Base-by-base conservation (phyloP, 495 filamentous ascomycete genomes). In the Aspergillus hancockii region DNA sequence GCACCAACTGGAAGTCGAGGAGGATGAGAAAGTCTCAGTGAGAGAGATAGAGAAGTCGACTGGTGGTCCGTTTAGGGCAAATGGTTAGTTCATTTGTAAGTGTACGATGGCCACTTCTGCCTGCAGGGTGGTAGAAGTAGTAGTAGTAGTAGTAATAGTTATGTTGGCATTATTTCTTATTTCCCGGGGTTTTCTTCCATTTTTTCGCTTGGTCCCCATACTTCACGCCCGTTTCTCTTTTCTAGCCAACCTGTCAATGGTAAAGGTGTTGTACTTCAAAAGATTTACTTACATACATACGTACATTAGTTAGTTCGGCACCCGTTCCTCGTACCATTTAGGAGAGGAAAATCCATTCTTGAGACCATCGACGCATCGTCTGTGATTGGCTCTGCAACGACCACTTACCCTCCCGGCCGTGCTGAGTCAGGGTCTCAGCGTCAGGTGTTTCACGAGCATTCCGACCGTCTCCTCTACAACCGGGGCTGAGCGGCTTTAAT, bases 391-490 rank as follows among this genome's bases (percentile, higher is more conserved):
- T 36, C 21, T 8, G 6, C 23, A 9, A 21, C 46, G 19, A 16
- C 10, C 12, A 45, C 45, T 50, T n/a, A n/a, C 43, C 58, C 51
- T 7, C 38, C 14, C 12, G 5, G 13, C 28, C 28, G 58, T 61
- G 64, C 64, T 67, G 61, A 63, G 52, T 67, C 64, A 67, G 64
- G 51, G 19, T 38, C 28, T 59, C 46, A 54, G 58, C 45, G 31
- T 49, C 41, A 38, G 22, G 25, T 50, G 56, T 63, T 55, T 55
- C 52, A 55, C 52, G 58, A 13, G 58, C 64, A 67, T 67, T 67
- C 63, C 60, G 55, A 54, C 64, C 59, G 64, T 67, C 64, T 63
- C 64, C 61, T 57, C 54, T 66, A 28, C 64, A 60, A 63, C 64
- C 60, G 47, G 38, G 47, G 40, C 47, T 47, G 43, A 47, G 43